Evolutionary conservation across 106 monocot species (phyloP).

Genomic region (Dendrobium officinale): DNA sequence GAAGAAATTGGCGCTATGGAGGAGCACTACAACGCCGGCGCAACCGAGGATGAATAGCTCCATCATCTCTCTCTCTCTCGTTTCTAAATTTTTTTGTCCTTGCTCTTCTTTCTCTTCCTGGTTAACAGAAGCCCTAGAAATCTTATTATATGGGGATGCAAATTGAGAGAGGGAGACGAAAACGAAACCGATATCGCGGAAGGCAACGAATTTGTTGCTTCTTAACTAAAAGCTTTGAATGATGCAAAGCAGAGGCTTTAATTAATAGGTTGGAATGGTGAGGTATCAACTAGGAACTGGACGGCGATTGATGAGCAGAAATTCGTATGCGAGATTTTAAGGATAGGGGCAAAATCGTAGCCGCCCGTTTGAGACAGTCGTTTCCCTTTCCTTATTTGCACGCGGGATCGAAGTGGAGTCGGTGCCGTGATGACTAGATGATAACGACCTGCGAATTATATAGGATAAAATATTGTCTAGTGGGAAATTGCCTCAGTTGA

Average conservation of each 20-base stretch:
- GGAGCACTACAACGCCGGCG: conserved; percentile 34
- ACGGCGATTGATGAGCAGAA: background rate
- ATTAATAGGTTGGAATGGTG: background rate
- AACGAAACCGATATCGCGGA: too few relatives aligned
- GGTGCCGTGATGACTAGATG: background rate
- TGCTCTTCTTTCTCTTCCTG: background rate
- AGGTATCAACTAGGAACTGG: background rate
- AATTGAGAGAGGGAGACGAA: background rate
- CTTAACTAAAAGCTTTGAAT: background rate
- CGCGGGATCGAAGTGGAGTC: background rate
- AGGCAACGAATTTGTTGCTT: too few relatives aligned
- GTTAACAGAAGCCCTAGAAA: background rate
- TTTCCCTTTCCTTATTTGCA: background rate
- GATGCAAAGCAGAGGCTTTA: background rate
- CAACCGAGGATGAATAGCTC: conserved; percentile 32
- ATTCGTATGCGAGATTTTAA: background rate
- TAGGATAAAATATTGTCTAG: too few relatives aligned
- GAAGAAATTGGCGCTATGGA: conserved; percentile 41
- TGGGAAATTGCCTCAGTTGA: too few relatives aligned
- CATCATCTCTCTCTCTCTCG: conserved; percentile 11
- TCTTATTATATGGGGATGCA: background rate
- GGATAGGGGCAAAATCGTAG: background rate
- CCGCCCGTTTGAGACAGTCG: background rate
- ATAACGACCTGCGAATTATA: too few relatives aligned
- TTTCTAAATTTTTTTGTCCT: too few relatives aligned